These are phyloP conservation scores for Paraphaeosphaeria sporulosa DNA, from an alignment of 2,329 filamentous ascomycete genomes.

Conservation along the genomic window DNA sequence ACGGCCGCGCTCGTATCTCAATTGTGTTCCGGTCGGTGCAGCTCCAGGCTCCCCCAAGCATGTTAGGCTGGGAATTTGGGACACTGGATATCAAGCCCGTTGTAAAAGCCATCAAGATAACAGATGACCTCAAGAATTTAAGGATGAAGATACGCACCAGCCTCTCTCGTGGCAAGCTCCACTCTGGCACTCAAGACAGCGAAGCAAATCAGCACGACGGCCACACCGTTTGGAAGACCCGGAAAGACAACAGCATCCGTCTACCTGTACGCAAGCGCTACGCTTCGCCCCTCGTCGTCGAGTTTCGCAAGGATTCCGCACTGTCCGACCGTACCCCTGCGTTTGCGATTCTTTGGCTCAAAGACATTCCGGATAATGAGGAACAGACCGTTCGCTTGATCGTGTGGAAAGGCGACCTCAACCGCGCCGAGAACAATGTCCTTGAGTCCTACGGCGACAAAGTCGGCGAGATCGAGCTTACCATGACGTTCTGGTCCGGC, in stretches of 20 bases:
- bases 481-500: conserved; percentile 67
- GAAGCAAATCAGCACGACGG: conserved; percentile 37
- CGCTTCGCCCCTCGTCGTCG: conserved; percentile 62
- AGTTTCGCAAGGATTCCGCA: conserved; percentile 65
- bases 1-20: conserved; percentile 72
- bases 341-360: conserved; percentile 72
- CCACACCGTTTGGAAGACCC: conserved; percentile 62
- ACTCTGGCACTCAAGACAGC: conserved; percentile 48
- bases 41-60: conserved; percentile 64
- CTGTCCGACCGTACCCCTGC: conserved; percentile 65
- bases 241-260: conserved; percentile 54
- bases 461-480: conserved; percentile 66
- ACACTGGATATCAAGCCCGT: conserved; percentile 69
- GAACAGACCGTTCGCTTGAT: conserved; percentile 64
- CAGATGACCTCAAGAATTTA: conserved; percentile 57
- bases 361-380: conserved; percentile 73
- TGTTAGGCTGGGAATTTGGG: conserved; percentile 75
- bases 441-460: conserved; percentile 63
- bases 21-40: conserved; percentile 77
- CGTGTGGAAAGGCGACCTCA: conserved; percentile 72
- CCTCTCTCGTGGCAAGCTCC: conserved; percentile 66
- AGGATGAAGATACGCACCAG: conserved; percentile 68
- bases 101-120: conserved; percentile 59
- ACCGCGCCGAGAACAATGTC: conserved; percentile 59
- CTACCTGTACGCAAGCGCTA: conserved; percentile 70